These are phyloP conservation scores for Panicum miliaceum DNA, from an alignment of 176 grass and related monocot genomes.

Conservation along the genomic window DNA sequence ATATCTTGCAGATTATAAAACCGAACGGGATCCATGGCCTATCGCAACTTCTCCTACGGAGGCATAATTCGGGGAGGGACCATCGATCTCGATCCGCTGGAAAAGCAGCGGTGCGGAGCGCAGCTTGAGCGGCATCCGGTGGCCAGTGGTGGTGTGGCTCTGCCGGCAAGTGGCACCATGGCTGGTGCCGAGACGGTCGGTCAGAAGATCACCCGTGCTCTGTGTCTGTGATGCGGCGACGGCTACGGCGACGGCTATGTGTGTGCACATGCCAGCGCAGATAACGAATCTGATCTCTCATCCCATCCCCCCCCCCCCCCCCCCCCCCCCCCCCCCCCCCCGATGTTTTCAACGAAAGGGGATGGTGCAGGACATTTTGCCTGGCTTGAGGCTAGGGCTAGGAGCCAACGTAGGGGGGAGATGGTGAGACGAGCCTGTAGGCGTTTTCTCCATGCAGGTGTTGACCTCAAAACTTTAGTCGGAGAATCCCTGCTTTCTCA, in stretches of 20 bases:
- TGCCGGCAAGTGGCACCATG: constrained; percentile 27
- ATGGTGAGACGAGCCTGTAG: background rate
- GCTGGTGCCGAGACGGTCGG: constrained; percentile 1
- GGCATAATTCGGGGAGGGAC: constrained; percentile 8
- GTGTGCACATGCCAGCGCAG: background rate
- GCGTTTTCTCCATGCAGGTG: background rate
- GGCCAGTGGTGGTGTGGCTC: background rate
- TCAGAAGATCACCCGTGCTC: background rate
- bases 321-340: too few relatives aligned
- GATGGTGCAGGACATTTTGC: constrained; percentile 31
- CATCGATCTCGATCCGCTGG: background rate
- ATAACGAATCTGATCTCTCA: background rate
- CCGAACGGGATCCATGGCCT: background rate
- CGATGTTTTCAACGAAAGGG: background rate
- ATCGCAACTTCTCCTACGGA: background rate
- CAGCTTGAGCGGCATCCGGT: background rate
- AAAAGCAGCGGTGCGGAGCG: constrained; percentile 38
- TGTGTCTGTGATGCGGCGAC: background rate
- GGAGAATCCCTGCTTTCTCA: background rate
- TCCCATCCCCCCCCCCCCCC: too few relatives aligned
- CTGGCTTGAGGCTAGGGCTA: background rate
- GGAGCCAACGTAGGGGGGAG: background rate
- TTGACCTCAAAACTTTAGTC: background rate
- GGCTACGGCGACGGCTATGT: background rate
- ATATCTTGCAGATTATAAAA: background rate